phyloP scores from a whole-genome alignment of 257 asterid genomes.

The Lavandula angustifolia region DNA sequence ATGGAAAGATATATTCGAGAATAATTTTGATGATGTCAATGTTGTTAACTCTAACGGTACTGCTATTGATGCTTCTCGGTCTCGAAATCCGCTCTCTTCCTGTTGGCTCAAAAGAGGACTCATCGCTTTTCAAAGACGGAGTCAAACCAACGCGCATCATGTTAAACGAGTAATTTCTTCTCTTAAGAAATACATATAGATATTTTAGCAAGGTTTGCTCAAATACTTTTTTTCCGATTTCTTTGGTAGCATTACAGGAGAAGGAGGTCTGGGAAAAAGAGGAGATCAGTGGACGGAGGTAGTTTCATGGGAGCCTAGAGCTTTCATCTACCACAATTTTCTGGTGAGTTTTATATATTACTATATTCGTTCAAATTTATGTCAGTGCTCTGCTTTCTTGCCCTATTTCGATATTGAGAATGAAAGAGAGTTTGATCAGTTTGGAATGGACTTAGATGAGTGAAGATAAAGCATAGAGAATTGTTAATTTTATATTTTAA shows the following conservation, averaged over 20 bases:
- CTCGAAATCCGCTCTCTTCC: not conserved
- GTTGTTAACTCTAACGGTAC: not conserved
- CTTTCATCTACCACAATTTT: slow-evolving; percentile 75
- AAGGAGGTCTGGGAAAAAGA: slow-evolving; percentile 51
- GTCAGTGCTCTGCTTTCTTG: not conserved
- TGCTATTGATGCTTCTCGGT: not conserved
- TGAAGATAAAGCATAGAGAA: too few species aligned
- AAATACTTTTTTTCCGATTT: not conserved
- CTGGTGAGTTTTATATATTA: slow-evolving; percentile 46
- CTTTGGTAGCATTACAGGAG: not conserved
- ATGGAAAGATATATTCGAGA: not conserved
- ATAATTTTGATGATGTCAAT: not conserved
- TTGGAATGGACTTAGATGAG: too few species aligned
- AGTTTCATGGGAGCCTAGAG: slow-evolving; percentile 92
- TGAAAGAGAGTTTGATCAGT: not conserved
- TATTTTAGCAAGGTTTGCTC: not conserved
- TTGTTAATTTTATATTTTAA: too few species aligned
- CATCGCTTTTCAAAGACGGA: not conserved
- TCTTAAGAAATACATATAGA: too few species aligned
- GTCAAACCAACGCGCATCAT: not conserved
- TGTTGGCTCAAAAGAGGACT: not conserved
- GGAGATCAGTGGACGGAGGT: slow-evolving; percentile 75
- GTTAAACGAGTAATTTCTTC: slow-evolving; percentile 11
- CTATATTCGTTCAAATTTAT: not conserved
- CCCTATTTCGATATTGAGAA: too few species aligned